Conservation (phyloP, 176 grass and related monocot genomes). For the Zea luxurians region DNA sequence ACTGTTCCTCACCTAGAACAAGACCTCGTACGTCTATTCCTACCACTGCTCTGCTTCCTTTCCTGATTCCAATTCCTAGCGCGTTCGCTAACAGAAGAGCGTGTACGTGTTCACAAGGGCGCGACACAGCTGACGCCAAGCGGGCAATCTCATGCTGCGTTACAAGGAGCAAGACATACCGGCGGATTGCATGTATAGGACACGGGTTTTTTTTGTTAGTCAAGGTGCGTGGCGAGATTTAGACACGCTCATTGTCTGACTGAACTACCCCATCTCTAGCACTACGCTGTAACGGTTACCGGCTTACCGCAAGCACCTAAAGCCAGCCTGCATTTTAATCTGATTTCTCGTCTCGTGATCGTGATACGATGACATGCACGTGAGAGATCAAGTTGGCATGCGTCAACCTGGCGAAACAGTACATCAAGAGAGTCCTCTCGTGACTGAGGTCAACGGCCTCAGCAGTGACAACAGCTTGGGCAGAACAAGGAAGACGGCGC, state of each 20-base stretch:
- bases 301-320: no score
- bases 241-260: neutral
- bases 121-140: conserved; percentile 15
- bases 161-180: conserved; percentile 72
- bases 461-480: neutral
- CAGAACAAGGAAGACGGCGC: neutral
- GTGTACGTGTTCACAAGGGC: no score
- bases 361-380: conserved; percentile 21
- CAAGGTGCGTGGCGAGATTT: no score
- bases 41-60: no score
- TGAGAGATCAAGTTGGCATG: conserved; percentile 56
- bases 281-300: no score
- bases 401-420: conserved; percentile 67
- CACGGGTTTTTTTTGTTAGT: no score
- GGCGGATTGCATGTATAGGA: conserved; percentile 55
- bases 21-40: no score
- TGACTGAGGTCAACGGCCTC: conserved; percentile 55
- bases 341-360: neutral
- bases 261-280: neutral
- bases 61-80: no score
- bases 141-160: conserved; percentile 54
- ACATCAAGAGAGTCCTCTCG: conserved; percentile 52
- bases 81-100: no score
- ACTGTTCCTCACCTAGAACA: no score
- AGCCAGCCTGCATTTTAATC: neutral